Conservation (phyloP, 257 asterid species). For the Solanum peruvianum region DNA sequence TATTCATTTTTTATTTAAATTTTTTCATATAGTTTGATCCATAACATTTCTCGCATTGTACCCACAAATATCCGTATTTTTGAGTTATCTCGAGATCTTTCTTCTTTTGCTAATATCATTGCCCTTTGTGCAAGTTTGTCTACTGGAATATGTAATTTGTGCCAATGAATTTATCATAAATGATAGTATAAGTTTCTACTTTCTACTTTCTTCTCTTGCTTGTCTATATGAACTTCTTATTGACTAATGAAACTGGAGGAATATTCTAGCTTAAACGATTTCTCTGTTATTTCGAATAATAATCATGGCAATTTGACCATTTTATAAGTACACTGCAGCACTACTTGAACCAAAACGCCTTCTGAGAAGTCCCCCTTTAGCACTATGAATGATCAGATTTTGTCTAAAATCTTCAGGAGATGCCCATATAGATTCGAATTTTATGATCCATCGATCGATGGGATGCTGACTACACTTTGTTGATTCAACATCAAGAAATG, state of each 20-base stretch:
- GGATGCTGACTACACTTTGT: neutral
- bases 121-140: too few species aligned
- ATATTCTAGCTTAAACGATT: neutral
- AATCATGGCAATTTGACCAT: neutral
- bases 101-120: too few species aligned
- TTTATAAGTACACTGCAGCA: neutral
- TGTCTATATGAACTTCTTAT: neutral
- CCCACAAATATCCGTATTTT: neutral
- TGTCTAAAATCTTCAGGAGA: neutral
- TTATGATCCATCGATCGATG: neutral
- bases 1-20: too few species aligned
- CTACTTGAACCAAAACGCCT: neutral
- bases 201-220: neutral
- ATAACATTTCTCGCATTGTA: neutral
- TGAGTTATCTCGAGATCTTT: neutral
- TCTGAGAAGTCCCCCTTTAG: neutral
- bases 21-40: neutral
- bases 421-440: neutral
- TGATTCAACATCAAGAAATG: neutral
- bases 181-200: neutral
- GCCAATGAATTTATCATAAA: neutral
- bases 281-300: neutral
- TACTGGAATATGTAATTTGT: neutral
- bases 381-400: neutral
- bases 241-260: neutral